Conservation (phyloP, 306 rosid genomes). For the Prunus salicina region DNA sequence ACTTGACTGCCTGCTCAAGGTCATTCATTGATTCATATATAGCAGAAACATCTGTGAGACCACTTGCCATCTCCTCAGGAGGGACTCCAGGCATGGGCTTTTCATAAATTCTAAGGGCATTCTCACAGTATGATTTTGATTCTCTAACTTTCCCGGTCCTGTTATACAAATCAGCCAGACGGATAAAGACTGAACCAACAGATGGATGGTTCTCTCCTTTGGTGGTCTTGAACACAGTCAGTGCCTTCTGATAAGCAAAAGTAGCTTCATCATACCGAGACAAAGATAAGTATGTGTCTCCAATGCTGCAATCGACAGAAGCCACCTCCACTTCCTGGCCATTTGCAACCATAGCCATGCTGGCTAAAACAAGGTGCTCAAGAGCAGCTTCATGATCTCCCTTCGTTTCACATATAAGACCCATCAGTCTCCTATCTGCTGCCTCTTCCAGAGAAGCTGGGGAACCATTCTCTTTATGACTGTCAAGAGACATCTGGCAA, state of each 20-base stretch:
- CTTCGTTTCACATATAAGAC: slow-evolving; percentile 85
- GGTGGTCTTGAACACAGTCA: slow-evolving; percentile 65
- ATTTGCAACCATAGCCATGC: slow-evolving; percentile 83
- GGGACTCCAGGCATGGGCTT: slow-evolving; percentile 71
- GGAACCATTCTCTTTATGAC: slow-evolving; percentile 64
- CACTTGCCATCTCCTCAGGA: slow-evolving; percentile 78
- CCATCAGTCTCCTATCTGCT: slow-evolving; percentile 93
- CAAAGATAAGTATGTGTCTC: slow-evolving; percentile 77
- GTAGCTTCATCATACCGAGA: slow-evolving; percentile 81
- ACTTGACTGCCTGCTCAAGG: slow-evolving; percentile 66
- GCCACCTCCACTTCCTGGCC: slow-evolving; percentile 92
- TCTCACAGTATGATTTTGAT: slow-evolving; percentile 76
- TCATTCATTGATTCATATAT: slow-evolving; percentile 89
- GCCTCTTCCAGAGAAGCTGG: slow-evolving; percentile 85
- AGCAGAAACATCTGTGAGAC: slow-evolving; percentile 75
- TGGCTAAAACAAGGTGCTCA: slow-evolving; percentile 87
- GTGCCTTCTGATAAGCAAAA: slow-evolving; percentile 82
- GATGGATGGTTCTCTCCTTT: slow-evolving; percentile 94
- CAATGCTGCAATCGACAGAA: slow-evolving; percentile 83
- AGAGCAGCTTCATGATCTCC: slow-evolving; percentile 90
- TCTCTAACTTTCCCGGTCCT: slow-evolving; percentile 75
- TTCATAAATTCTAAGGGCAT: slow-evolving; percentile 79
- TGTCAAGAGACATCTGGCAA: slow-evolving; percentile 81
- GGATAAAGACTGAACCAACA: slow-evolving; percentile 71
- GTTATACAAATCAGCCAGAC: slow-evolving; percentile 79